phyloP scores from a whole-genome alignment of 768 basidiomycete species.

The Podaxis sp. region DNA sequence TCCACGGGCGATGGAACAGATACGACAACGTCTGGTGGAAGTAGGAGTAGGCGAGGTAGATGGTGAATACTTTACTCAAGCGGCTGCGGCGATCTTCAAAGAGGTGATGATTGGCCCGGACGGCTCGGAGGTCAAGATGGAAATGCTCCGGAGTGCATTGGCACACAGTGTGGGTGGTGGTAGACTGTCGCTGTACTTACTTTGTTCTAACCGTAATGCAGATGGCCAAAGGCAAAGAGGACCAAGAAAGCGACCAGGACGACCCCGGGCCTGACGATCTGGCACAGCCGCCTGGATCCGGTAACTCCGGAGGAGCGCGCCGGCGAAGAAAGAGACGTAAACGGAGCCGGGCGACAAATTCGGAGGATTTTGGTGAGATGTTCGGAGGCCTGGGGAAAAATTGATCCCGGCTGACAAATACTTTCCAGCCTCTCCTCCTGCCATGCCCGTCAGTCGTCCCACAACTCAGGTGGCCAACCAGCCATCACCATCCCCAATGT shows the following conservation, averaged over 20 bases:
- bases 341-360: background rate
- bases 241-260: slow-evolving; percentile 14
- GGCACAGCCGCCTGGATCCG: slow-evolving; percentile 11
- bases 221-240: slow-evolving; percentile 6
- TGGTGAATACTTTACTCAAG: slow-evolving; percentile 8
- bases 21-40: slow-evolving; percentile 7
- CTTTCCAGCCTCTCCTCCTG: slow-evolving; percentile 34
- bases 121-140: slow-evolving; percentile 13
- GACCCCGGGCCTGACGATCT: slow-evolving; percentile 4
- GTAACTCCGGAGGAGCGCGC: background rate
- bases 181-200: background rate
- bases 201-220: background rate
- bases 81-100: slow-evolving; percentile 12
- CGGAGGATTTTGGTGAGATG: slow-evolving; percentile 14
- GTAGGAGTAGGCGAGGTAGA: background rate
- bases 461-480: slow-evolving; percentile 35
- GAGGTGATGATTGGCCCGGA: slow-evolving; percentile 10
- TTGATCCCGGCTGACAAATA: slow-evolving; percentile 36
- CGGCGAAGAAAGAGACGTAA: slow-evolving; percentile 10
- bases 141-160: slow-evolving; percentile 10
- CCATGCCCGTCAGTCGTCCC: slow-evolving; percentile 37
- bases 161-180: slow-evolving; percentile 5
- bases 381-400: slow-evolving; percentile 22
- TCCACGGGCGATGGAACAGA: slow-evolving; percentile 10
- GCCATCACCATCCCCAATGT: slow-evolving; percentile 70